Percentiles rank a stretch among this genome's conserved stretches.
phyloP scores from a whole-genome alignment of 345 rosid genomes.

The Eucalyptus coolabah region DNA sequence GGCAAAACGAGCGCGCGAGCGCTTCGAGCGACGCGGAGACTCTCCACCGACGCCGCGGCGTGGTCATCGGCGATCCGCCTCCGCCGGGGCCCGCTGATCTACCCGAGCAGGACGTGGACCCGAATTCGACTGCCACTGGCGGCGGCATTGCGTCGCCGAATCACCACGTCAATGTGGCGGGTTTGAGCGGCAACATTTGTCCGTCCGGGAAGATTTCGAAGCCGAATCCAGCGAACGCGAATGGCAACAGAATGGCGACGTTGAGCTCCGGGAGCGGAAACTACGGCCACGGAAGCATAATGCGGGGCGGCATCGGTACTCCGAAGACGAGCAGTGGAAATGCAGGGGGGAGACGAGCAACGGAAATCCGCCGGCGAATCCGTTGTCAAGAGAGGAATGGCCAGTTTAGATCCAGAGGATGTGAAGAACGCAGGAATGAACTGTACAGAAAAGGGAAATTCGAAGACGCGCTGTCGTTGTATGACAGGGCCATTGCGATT shows the following conservation, averaged over 20 bases:
- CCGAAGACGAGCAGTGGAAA: background rate
- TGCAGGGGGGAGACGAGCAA: background rate
- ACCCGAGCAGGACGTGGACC: conserved; percentile 40
- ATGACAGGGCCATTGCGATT: conserved; percentile 66
- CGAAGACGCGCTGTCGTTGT: conserved; percentile 59
- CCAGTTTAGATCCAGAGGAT: conserved; percentile 55
- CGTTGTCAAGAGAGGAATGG: background rate
- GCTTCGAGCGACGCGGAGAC: conserved; percentile 6
- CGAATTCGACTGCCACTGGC: conserved; percentile 1
- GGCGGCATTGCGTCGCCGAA: conserved; percentile 6
- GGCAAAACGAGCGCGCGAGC: conserved; percentile 3
- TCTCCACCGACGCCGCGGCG: conserved; percentile 34
- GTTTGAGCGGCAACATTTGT: conserved; percentile 81
- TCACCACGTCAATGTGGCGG: background rate
- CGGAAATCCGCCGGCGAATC: background rate
- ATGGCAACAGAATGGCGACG: conserved; percentile 35
- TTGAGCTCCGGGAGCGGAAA: conserved; percentile 70
- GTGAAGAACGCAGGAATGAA: conserved; percentile 70
- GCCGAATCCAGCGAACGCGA: conserved; percentile 37
- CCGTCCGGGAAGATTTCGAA: conserved; percentile 85
- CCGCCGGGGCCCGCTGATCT: conserved; percentile 69
- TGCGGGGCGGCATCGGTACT: conserved; percentile 27
- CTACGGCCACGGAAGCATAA: conserved; percentile 88
- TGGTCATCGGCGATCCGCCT: conserved; percentile 72
- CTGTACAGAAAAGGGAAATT: conserved; percentile 61